Evolutionary conservation across 805 yeast genomes (phyloP).

Genomic region (Saturnispora gosingensis): DNA sequence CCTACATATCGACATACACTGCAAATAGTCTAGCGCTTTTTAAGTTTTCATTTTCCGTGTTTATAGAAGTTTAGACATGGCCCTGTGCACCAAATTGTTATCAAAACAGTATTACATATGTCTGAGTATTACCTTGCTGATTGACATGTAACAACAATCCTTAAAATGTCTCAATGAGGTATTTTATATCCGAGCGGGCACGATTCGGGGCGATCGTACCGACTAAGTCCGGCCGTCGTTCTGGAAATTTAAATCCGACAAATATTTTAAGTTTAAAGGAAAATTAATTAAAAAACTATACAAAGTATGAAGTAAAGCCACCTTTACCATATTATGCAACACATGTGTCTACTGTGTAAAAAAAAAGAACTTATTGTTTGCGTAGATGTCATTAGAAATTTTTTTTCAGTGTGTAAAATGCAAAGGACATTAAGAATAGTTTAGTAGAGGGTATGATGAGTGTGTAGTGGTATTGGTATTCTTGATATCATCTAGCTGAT

Average conservation of each 20-base stretch:
- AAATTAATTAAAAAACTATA: background rate
- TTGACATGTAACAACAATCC: background rate
- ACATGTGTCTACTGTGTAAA: background rate
- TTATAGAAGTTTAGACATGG: too few relatives aligned
- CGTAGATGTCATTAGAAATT: background rate
- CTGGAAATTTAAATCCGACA: background rate
- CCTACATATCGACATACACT: too few relatives aligned
- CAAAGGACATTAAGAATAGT: background rate
- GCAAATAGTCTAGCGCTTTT: too few relatives aligned
- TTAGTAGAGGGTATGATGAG: background rate
- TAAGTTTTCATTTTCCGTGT: too few relatives aligned
- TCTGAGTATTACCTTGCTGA: too few relatives aligned
- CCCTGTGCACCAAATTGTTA: too few relatives aligned
- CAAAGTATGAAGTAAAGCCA: background rate
- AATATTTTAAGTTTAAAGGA: background rate
- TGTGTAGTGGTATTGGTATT: background rate
- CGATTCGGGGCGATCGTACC: background rate
- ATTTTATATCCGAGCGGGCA: background rate
- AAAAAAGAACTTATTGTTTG: background rate
- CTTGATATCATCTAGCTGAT: background rate
- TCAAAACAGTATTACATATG: too few relatives aligned
- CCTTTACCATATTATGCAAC: background rate
- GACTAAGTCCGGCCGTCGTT: background rate
- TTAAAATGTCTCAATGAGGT: background rate
- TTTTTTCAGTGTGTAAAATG: background rate